phyloP scores from a whole-genome alignment of 2,329 filamentous ascomycete genomes.

The Cyphellophora attinorum region DNA sequence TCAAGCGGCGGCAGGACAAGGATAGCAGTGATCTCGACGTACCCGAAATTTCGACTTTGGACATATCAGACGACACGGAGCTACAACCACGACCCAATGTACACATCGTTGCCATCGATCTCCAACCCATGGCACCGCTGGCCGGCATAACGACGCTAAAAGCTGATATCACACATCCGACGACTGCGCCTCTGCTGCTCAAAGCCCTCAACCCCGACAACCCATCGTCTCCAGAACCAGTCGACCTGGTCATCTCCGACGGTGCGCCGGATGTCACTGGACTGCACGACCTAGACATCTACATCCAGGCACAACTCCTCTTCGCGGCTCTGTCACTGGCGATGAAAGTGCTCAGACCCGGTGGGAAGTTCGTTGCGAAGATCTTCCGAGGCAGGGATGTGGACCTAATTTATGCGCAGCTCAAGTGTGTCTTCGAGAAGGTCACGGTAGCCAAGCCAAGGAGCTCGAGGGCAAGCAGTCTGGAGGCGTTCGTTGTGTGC shows the following conservation, averaged over 20 bases:
- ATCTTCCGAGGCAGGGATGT: slow-evolving; percentile 93
- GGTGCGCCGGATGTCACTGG: slow-evolving; percentile 95
- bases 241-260: slow-evolving; percentile 90
- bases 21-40: slow-evolving; percentile 2
- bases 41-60: slow-evolving; percentile 14
- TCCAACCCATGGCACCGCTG: slow-evolving; percentile 90
- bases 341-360: slow-evolving; percentile 81
- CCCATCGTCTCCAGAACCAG: slow-evolving; percentile 49
- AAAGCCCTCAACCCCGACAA: slow-evolving; percentile 67
- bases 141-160: slow-evolving; percentile 86
- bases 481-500: slow-evolving; percentile 95
- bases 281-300: slow-evolving; percentile 94
- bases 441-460: slow-evolving; percentile 90
- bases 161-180: slow-evolving; percentile 94
- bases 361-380: slow-evolving; percentile 95
- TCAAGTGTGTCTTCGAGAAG: slow-evolving; percentile 79
- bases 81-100: slow-evolving; percentile 57
- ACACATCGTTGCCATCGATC: slow-evolving; percentile 89
- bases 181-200: slow-evolving; percentile 81
- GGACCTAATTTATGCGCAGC: slow-evolving; percentile 87
- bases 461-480: slow-evolving; percentile 87
- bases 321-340: slow-evolving; percentile 91
- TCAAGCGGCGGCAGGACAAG: slow-evolving; percentile 3
- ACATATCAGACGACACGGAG: slow-evolving; percentile 19
- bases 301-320: slow-evolving; percentile 90